Percentiles rank a stretch among this genome's conserved stretches.
Conservation (phyloP, 1,139 yeast genomes). For the Diutina scorzettiae region DNA sequence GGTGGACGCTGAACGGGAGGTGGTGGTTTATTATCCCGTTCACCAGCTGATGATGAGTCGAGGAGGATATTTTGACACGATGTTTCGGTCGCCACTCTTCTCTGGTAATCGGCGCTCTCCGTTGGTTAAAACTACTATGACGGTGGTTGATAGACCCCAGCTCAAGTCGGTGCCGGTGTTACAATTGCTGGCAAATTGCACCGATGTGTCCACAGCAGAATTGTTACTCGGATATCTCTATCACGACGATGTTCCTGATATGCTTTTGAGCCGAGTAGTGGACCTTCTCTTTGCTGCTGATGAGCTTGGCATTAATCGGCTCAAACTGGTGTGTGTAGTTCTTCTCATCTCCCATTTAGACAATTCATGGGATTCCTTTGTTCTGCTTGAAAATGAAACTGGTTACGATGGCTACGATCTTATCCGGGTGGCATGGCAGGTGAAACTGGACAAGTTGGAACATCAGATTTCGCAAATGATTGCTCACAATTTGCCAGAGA, state of each 20-base stretch:
- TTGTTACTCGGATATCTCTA: conserved; percentile 46
- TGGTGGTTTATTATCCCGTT: conserved; percentile 39
- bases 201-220: conserved; percentile 32
- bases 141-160: conserved; percentile 15
- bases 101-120: conserved; percentile 8
- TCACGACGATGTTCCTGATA: conserved; percentile 39
- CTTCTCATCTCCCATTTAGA: conserved; percentile 29
- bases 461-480: conserved; percentile 47
- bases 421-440: conserved; percentile 55
- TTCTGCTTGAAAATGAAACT: conserved; percentile 11
- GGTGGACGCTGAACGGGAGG: conserved; percentile 18
- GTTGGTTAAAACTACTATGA: conserved; percentile 8
- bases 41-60: conserved; percentile 51
- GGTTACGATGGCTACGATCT: conserved; percentile 42
- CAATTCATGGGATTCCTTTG: conserved; percentile 15
- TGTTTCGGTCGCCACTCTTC: conserved; percentile 43
- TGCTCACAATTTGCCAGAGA: conserved; percentile 35
- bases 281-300: conserved; percentile 54
- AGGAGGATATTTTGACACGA: conserved; percentile 52
- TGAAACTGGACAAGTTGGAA: conserved; percentile 53
- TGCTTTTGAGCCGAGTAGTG: conserved; percentile 38
- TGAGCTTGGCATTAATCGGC: conserved; percentile 45
- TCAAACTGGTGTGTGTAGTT: conserved; percentile 57
- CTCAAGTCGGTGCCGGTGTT: conserved; percentile 20
- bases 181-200: conserved; percentile 17